phyloP scores from a whole-genome alignment of 345 rosid species.

The Brassica incana region DNA sequence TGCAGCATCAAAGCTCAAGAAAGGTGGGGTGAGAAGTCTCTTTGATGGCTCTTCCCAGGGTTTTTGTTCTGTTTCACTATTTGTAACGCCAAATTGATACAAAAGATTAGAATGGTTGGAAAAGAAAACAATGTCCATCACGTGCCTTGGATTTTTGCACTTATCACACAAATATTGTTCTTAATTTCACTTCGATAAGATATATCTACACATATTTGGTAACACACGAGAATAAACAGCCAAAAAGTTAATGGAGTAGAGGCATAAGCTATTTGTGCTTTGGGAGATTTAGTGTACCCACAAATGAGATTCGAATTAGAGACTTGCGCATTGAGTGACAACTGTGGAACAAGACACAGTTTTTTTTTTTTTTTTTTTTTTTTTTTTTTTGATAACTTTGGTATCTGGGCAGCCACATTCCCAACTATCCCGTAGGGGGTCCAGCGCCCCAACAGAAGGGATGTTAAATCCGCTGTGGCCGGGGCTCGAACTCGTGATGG shows the following conservation, averaged over 20 bases:
- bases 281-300: no score
- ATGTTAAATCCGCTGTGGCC: no score
- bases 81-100: background rate
- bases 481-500: no score
- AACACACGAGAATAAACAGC: background rate
- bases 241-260: constrained; percentile 11
- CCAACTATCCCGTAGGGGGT: no score
- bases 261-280: constrained; percentile 30
- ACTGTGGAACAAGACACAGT: no score
- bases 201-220: background rate
- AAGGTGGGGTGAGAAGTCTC: background rate
- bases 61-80: background rate
- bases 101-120: background rate
- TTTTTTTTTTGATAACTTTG: no score
- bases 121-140: background rate
- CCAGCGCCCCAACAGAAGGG: no score
- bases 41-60: background rate
- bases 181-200: background rate
- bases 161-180: background rate
- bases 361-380: no score
- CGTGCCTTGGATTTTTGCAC: background rate
- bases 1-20: background rate
- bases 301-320: no score
- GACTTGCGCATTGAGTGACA: no score
- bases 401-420: no score